Conservation (phyloP, 2,329 filamentous ascomycete species). For the Dothideomycetes sp. region DNA sequence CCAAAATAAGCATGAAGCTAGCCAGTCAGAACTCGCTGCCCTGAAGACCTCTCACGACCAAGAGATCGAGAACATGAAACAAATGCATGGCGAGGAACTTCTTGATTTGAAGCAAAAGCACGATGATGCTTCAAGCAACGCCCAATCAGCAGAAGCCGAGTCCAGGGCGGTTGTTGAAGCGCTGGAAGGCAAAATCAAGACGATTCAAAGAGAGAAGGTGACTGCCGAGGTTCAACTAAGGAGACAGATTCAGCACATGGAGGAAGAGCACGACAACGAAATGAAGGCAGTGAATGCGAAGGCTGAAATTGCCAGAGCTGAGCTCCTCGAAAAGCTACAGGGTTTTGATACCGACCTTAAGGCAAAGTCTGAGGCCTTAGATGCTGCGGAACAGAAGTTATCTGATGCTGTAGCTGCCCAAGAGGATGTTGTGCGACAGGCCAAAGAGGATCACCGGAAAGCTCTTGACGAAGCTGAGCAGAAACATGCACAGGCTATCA, state of each 20-base stretch:
- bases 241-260: not conserved
- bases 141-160: constrained; percentile 4
- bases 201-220: not conserved
- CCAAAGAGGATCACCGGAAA: constrained; percentile 7
- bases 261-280: not conserved
- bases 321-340: not conserved
- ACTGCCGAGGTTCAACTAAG: not conserved
- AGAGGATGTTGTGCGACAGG: not conserved
- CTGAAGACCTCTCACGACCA: constrained; percentile 1
- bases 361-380: not conserved
- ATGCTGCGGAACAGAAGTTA: not conserved
- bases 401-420: not conserved
- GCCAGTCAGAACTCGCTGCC: constrained; percentile 1
- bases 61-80: constrained; percentile 3
- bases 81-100: constrained; percentile 1
- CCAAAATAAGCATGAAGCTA: not conserved
- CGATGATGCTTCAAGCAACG: constrained; percentile 6
- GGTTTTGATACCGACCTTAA: not conserved
- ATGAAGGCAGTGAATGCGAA: not conserved
- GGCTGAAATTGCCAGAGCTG: not conserved
- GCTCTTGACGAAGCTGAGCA: not conserved
- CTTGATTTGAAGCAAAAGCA: constrained; percentile 8
- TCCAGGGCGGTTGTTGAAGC: no score
- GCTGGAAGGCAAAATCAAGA: not conserved
- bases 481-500: not conserved